A percentile compares a stretch with the other conserved stretches of the same genome.
Evolutionary conservation across 2,329 filamentous ascomycete genomes (phyloP).

Genomic region (Epicoccum sorghinum): DNA sequence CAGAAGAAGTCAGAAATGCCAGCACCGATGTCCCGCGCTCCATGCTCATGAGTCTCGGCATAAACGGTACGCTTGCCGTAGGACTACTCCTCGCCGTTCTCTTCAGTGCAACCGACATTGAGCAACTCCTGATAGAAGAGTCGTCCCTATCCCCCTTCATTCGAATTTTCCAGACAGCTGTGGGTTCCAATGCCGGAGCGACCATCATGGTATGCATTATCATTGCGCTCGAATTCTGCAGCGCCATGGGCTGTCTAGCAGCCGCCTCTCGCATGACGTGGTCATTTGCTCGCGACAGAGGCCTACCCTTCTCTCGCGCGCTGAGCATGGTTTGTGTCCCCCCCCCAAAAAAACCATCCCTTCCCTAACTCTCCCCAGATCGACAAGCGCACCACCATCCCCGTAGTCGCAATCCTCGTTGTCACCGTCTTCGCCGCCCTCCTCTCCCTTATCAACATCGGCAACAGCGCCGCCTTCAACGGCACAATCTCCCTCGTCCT

Average conservation of each 20-base stretch:
- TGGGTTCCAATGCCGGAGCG: slow-evolving; percentile 47
- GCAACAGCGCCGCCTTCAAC: slow-evolving; percentile 50
- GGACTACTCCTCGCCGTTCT: slow-evolving; percentile 51
- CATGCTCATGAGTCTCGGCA: slow-evolving; percentile 51
- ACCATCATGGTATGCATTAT: slow-evolving; percentile 56
- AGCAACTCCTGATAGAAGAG: slow-evolving; percentile 22
- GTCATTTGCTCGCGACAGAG: slow-evolving; percentile 53
- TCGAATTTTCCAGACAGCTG: slow-evolving; percentile 53
- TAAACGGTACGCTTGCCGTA: slow-evolving; percentile 51
- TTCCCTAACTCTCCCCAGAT: slow-evolving; percentile 31
- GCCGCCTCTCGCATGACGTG: slow-evolving; percentile 52
- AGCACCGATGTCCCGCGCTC: slow-evolving; percentile 47
- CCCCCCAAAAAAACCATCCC: background rate
- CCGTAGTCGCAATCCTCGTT: slow-evolving; percentile 55
- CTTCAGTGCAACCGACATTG: slow-evolving; percentile 47
- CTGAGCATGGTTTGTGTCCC: slow-evolving; percentile 32
- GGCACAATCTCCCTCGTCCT: slow-evolving; percentile 45
- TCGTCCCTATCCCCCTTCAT: slow-evolving; percentile 54
- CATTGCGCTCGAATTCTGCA: slow-evolving; percentile 49
- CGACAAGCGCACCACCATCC: slow-evolving; percentile 46
- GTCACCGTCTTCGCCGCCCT: slow-evolving; percentile 53
- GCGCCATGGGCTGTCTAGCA: slow-evolving; percentile 50
- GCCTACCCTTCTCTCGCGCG: slow-evolving; percentile 47
- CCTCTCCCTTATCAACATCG: slow-evolving; percentile 60
- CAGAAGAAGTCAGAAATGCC: slow-evolving; percentile 48